Conservation (phyloP, 352 stramenopile genomes). For the Phytophthora brassicae region DNA sequence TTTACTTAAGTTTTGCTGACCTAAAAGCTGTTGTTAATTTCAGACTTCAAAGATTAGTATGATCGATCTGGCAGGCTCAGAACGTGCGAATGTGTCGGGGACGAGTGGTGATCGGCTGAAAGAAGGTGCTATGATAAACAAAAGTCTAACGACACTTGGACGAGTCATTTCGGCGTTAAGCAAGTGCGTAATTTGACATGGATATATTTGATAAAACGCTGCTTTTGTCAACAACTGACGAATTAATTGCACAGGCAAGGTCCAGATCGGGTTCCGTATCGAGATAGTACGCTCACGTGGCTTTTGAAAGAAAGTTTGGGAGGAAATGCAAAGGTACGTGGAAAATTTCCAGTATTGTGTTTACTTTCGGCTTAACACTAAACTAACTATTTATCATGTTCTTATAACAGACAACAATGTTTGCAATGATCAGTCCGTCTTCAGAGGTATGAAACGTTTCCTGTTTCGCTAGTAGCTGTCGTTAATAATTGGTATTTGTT, state of each 20-base stretch:
- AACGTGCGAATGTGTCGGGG: slow-evolving; percentile 76
- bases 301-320: slow-evolving; percentile 85
- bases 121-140: slow-evolving; percentile 93
- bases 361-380: neutral
- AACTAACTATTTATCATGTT: neutral
- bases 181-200: slow-evolving; percentile 43
- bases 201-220: neutral
- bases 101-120: slow-evolving; percentile 89
- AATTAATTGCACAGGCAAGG: slow-evolving; percentile 31
- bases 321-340: slow-evolving; percentile 70
- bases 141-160: slow-evolving; percentile 88
- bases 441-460: slow-evolving; percentile 45
- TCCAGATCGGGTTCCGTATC: slow-evolving; percentile 75
- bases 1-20: neutral
- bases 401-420: slow-evolving; percentile 78
- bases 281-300: slow-evolving; percentile 87
- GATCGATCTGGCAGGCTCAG: slow-evolving; percentile 84
- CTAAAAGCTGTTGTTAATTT: neutral
- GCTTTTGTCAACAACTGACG: neutral
- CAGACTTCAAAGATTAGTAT: slow-evolving; percentile 87
- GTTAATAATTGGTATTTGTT: neutral
- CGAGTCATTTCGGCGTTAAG: slow-evolving; percentile 86
- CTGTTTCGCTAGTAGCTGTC: neutral
- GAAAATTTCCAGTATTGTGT: neutral
- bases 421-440: slow-evolving; percentile 80